These are phyloP conservation scores for Neurospora sp. DNA, from an alignment of 2,329 filamentous ascomycete genomes.

Conservation along the genomic window DNA sequence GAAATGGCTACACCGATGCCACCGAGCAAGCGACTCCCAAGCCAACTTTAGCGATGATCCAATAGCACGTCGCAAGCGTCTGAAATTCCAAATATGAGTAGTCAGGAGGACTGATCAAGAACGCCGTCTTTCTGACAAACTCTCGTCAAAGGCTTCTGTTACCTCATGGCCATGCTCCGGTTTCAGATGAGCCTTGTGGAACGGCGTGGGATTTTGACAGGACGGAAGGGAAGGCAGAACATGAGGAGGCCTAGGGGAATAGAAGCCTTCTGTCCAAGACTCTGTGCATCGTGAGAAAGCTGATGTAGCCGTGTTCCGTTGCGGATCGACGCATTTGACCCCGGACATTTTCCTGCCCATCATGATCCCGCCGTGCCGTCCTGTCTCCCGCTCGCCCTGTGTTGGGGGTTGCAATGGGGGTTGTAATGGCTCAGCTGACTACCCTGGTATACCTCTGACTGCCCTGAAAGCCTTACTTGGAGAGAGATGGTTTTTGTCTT, in stretches of 20 bases:
- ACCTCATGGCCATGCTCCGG: not conserved
- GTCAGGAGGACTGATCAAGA: not conserved
- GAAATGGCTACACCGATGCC: not conserved
- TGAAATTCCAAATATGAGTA: not conserved
- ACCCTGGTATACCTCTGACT: not conserved
- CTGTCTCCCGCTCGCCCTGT: not conserved
- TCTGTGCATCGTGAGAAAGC: slow-evolving; percentile 35
- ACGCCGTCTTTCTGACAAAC: not conserved
- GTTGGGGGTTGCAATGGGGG: not conserved
- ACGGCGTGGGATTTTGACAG: not conserved
- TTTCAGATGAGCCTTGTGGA: not conserved
- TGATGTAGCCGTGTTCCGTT: not conserved
- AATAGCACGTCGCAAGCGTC: not conserved
- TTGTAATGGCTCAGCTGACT: not conserved
- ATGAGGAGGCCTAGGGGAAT: not conserved
- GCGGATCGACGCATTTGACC: not conserved
- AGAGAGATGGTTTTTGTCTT: not conserved
- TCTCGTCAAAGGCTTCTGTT: not conserved
- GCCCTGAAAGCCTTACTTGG: not conserved
- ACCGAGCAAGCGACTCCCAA: not conserved
- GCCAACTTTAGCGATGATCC: not conserved
- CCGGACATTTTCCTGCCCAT: not conserved
- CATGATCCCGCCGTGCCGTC: not conserved
- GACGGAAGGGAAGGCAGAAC: not conserved
- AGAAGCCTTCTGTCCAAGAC: slow-evolving; percentile 56